Percentiles rank a stretch among this genome's conserved stretches.
Evolutionary conservation across 73 alveolate genomes (phyloP).

Genomic region (Loxodes magnus): DNA sequence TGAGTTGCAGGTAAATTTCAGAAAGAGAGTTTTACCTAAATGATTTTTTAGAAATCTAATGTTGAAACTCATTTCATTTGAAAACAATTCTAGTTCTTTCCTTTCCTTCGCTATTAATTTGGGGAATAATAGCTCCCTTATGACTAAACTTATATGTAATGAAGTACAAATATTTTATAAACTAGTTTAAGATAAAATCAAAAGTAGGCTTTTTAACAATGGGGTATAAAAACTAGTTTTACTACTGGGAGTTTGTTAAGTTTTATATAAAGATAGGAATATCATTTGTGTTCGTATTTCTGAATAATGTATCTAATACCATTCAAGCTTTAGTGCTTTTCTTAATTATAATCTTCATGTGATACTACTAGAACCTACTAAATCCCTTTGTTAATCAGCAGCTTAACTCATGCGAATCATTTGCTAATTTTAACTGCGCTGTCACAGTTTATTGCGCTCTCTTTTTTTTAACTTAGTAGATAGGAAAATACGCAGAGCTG

Average conservation of each 20-base stretch:
- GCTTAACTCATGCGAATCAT: too few relatives aligned
- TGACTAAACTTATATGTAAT: background rate
- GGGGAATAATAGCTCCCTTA: background rate
- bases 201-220: background rate
- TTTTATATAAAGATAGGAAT: background rate
- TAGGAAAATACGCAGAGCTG: too few relatives aligned
- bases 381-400: too few relatives aligned
- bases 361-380: too few relatives aligned
- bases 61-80: background rate
- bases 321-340: too few relatives aligned
- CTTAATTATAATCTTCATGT: too few relatives aligned
- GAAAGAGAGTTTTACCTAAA: background rate
- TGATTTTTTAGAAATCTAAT: background rate
- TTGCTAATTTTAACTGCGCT: too few relatives aligned
- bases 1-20: background rate
- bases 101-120: background rate
- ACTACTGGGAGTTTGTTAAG: slow-evolving; percentile 1
- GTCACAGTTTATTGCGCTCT: too few relatives aligned
- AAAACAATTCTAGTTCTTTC: background rate
- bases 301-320: too few relatives aligned
- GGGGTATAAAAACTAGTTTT: background rate
- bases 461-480: too few relatives aligned
- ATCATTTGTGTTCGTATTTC: too few relatives aligned
- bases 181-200: background rate
- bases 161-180: background rate